Evolutionary conservation across 75 land plant species (phyloP), one percentile per base, ranked within the genome.

Genomic region (Selaginella moellendorffii): DNA sequence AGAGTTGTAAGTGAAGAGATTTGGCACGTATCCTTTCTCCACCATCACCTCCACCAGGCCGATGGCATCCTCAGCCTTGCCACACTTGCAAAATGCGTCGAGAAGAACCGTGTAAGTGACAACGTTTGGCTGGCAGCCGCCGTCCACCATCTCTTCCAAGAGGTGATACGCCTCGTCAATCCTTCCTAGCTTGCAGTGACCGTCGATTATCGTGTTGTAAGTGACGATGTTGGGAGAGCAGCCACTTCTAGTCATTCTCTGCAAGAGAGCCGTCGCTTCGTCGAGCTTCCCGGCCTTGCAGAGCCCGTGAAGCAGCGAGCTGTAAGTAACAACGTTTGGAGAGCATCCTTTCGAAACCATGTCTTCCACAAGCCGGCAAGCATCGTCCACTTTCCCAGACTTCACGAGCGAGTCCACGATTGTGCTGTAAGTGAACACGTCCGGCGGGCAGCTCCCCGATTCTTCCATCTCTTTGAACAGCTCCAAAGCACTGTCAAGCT

Each of bases 211-310:
- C 21, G 24, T 56, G 24, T 56, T 56, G 21, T 56, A 56, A 56
- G 59, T 56, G n/a, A 56, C 59, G 9, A 56, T 24, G 24, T 19
- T 21, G 8, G 59, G 24, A 8, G 5, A 2, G 26, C 20, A 62
- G 54, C 27, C 62, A 26, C 29, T 29, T 69, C 22, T 60, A 12
- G 21, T 19, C 69, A 67, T 62, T 61, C 60, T 61, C 19, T 29
- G 20, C 24, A 67, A 17, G 30, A 67, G 66, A 26, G 19, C 26
- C 22, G 24, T 28, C 24, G 53, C 71, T 26, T 69, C 69, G 12
- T 66, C 54, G 26, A 66, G 25, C 9, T 65, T 69, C 23, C 69
- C 36, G 29, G 17, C 69, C 70, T 2, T 69, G 70, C 70, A 66
- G 24, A 60, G 42, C n/a, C 70, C 70, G 28, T 30, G 17, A 0